phyloP scores from a whole-genome alignment of 495 filamentous ascomycete genomes.

The Hypoxylon intermedium region DNA sequence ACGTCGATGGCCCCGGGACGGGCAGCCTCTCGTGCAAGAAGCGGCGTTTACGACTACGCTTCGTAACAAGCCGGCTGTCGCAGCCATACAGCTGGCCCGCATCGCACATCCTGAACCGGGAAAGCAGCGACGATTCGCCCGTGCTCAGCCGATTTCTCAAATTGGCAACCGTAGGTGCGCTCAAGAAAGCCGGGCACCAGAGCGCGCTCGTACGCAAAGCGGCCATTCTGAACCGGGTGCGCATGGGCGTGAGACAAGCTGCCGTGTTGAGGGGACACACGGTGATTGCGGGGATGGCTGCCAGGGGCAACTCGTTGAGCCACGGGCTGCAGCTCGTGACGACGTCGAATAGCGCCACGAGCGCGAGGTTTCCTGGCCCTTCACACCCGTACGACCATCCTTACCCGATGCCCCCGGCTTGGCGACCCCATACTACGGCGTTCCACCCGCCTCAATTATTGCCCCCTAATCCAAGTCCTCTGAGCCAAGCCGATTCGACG shows the following conservation, averaged over 20 bases:
- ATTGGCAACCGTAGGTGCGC: conserved; percentile 36
- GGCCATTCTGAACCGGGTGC: conserved; percentile 62
- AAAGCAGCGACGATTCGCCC: conserved; percentile 53
- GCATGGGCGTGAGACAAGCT: conserved; percentile 47
- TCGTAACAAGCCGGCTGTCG: conserved; percentile 74
- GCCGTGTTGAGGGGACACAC: conserved; percentile 37
- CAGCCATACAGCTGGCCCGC: conserved; percentile 71
- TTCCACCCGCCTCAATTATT: conserved; percentile 15
- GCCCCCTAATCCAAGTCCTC: background rate
- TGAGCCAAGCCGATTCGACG: background rate
- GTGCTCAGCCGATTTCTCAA: conserved; percentile 62
- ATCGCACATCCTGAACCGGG: conserved; percentile 70
- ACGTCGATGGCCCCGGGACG: conserved; percentile 57
- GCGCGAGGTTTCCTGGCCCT: conserved; percentile 19
- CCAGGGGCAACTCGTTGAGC: conserved; percentile 32
- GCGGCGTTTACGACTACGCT: conserved; percentile 65
- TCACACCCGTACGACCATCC: conserved; percentile 20
- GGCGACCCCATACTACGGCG: conserved; percentile 34
- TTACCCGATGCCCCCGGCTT: conserved; percentile 24
- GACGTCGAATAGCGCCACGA: conserved; percentile 18
- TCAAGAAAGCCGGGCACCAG: conserved; percentile 40
- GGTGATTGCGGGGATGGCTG: conserved; percentile 35
- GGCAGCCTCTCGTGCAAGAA: conserved; percentile 65
- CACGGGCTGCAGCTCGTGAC: conserved; percentile 38
- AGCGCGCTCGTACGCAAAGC: conserved; percentile 56